These are phyloP conservation scores for Colletotrichum aenigma DNA, from an alignment of 2,329 filamentous ascomycete species.

Conservation along the genomic window DNA sequence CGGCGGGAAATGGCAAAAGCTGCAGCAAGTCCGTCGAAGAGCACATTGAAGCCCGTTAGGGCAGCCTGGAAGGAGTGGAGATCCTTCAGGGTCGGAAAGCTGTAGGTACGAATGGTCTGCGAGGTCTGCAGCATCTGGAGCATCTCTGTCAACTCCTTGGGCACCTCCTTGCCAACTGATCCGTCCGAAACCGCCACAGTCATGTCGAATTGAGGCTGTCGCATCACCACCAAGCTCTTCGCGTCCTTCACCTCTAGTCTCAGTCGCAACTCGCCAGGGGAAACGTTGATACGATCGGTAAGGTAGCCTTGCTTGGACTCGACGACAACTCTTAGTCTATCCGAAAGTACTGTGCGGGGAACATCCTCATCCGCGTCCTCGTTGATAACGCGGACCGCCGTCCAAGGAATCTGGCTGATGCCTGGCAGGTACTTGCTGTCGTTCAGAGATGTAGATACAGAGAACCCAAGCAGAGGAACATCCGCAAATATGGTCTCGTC, in stretches of 20 bases:
- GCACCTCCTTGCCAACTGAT: constrained; percentile 64
- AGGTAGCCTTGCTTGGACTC: constrained; percentile 79
- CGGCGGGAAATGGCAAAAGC: constrained; percentile 83
- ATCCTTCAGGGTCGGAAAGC: constrained; percentile 68
- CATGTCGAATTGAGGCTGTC: constrained; percentile 77
- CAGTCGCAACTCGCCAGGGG: constrained; percentile 73
- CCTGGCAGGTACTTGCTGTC: constrained; percentile 54
- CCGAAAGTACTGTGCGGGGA: constrained; percentile 74
- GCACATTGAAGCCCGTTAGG: constrained; percentile 79
- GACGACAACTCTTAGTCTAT: constrained; percentile 75
- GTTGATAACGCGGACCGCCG: constrained; percentile 74
- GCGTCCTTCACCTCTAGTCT: constrained; percentile 66
- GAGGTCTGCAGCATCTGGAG: constrained; percentile 61
- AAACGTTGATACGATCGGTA: constrained; percentile 84
- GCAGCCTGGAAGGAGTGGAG: constrained; percentile 81
- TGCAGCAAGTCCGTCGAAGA: constrained; percentile 74
- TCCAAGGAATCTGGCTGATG: constrained; percentile 64
- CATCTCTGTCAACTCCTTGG: constrained; percentile 67
- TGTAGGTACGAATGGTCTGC: constrained; percentile 74
- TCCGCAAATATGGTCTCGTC: constrained; percentile 76
- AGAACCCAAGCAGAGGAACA: constrained; percentile 68
- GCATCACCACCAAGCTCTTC: constrained; percentile 68
- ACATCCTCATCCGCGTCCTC: constrained; percentile 68
- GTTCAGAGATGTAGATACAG: constrained; percentile 59
- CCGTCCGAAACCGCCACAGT: constrained; percentile 77